Evolutionary conservation across 2,329 filamentous ascomycete genomes (phyloP), one percentile per base, ranked within the genome.

Genomic region (Xylariaceae sp.): DNA sequence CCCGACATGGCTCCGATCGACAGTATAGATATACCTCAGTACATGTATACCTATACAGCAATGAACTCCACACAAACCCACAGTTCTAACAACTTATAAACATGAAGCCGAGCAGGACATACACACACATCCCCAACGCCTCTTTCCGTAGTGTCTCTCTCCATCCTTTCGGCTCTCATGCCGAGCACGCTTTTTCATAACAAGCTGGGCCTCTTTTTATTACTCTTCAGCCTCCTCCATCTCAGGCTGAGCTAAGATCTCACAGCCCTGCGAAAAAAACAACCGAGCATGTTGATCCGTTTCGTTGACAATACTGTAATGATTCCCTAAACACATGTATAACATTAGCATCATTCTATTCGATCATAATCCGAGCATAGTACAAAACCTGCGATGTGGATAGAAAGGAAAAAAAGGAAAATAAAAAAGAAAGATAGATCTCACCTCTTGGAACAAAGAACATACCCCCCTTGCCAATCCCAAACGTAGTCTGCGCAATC

Each of bases 361-460:
- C 2, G 39, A 22, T 36, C 45, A 37, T 42, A 45, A 42, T 47
- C 22, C 14, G 22, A 29, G 16, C 10, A 47, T 48, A 45, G 19
- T 20, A 45, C 40, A 47, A 6, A 47, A 47, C 49, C 42, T 39
- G 41, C 40, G 33, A 45, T 42, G 27, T 6, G 6, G 21, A n/a
- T n/a, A n/a, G n/a, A n/a, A n/a, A n/a, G n/a, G n/a, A n/a, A n/a
- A n/a, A n/a, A n/a, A n/a, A n/a, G n/a, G n/a, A n/a, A n/a, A n/a
- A 8, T 3, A 32, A 32, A 32, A 32, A 5, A 5, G 3, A 32
- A 27, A 43, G 27, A 37, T 37, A 35, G 21, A 41, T 71, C 85
- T 75, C 69, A 96, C 92, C 92, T 81, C 92, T 81, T 20, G 93
- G 93, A 50, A 98, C 91, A 66, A 95, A 91, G 78, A 88, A 97